phyloP scores from a whole-genome alignment of 1,139 yeast species.

The Kodamaea fungicola region DNA sequence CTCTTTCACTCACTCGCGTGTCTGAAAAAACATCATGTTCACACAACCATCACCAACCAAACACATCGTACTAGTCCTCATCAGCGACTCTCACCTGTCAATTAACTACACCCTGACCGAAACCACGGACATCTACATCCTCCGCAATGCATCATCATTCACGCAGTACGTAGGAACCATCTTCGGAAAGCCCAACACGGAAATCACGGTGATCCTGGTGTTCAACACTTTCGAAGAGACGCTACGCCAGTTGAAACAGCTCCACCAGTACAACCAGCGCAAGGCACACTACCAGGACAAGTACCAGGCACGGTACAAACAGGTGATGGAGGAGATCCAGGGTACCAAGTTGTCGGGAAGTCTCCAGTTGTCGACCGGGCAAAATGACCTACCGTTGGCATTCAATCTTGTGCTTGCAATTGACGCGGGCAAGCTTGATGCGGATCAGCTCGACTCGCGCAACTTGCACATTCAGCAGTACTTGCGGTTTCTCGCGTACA shows the following conservation, averaged over 20 bases:
- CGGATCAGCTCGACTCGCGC: conserved; percentile 19
- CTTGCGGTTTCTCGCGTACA: conserved; percentile 46
- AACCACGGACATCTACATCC: conserved; percentile 18
- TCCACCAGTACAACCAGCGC: conserved; percentile 8
- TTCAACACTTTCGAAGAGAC: conserved; percentile 13
- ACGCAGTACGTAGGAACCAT: conserved; percentile 16
- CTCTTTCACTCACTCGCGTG: too few species aligned
- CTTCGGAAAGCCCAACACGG: conserved; percentile 7
- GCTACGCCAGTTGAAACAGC: conserved; percentile 12
- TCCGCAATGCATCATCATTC: conserved; percentile 18
- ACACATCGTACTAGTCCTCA: conserved; percentile 3
- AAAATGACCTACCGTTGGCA: conserved; percentile 18
- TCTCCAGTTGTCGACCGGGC: conserved; percentile 12
- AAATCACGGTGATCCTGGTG: conserved; percentile 14
- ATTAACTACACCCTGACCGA: conserved; percentile 4
- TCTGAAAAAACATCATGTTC: conserved; percentile 3
- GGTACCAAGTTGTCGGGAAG: conserved; percentile 1
- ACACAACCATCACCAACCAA: neutral
- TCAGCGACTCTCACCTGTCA: conserved; percentile 5
- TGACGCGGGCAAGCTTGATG: conserved; percentile 14
- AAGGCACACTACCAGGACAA: conserved; percentile 2
- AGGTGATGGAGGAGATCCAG: conserved; percentile 9
- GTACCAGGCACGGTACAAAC: conserved; percentile 5
- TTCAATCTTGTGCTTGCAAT: conserved; percentile 17
- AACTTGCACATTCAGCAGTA: conserved; percentile 46